These are phyloP conservation scores for Stereum hirsutum DNA, from an alignment of 1,284 basidiomycete species.

Conservation along the genomic window DNA sequence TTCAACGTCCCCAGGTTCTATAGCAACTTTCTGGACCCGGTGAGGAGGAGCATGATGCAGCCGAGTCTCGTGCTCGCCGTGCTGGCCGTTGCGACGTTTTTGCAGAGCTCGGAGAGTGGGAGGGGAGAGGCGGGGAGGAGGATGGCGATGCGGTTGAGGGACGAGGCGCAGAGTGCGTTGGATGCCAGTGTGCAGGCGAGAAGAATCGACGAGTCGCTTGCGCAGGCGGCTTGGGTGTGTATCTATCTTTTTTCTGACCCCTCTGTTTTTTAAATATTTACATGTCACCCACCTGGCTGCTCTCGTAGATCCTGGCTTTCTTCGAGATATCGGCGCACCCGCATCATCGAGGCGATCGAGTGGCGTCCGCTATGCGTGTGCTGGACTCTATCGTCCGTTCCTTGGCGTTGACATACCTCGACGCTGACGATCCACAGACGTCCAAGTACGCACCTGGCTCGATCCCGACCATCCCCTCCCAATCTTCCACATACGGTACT, in stretches of 20 bases:
- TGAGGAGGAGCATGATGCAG: conserved; percentile 47
- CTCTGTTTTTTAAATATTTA: neutral
- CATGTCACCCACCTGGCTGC: neutral
- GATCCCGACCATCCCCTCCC: conserved; percentile 18
- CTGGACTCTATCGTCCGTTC: conserved; percentile 60
- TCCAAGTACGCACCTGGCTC: conserved; percentile 37
- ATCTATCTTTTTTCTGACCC: neutral
- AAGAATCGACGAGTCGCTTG: conserved; percentile 63
- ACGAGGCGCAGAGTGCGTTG: conserved; percentile 60
- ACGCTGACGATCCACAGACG: conserved; percentile 28
- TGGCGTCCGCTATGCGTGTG: conserved; percentile 45
- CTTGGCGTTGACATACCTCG: conserved; percentile 42
- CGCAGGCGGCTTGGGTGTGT: conserved; percentile 67
- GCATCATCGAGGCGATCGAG: conserved; percentile 39
- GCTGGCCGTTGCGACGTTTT: conserved; percentile 59
- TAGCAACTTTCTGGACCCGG: conserved; percentile 43
- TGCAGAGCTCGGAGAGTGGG: conserved; percentile 58
- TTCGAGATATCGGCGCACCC: conserved; percentile 69
- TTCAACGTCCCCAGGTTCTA: conserved; percentile 64
- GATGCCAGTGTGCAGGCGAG: conserved; percentile 61
- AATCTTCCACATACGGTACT: neutral
- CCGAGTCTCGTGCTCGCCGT: conserved; percentile 56
- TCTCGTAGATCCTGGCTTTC: conserved; percentile 47
- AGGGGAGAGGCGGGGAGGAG: conserved; percentile 36
- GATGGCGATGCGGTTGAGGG: conserved; percentile 47